Conservation (phyloP, 2,329 filamentous ascomycete genomes). For the Trichoderma koningii region DNA sequence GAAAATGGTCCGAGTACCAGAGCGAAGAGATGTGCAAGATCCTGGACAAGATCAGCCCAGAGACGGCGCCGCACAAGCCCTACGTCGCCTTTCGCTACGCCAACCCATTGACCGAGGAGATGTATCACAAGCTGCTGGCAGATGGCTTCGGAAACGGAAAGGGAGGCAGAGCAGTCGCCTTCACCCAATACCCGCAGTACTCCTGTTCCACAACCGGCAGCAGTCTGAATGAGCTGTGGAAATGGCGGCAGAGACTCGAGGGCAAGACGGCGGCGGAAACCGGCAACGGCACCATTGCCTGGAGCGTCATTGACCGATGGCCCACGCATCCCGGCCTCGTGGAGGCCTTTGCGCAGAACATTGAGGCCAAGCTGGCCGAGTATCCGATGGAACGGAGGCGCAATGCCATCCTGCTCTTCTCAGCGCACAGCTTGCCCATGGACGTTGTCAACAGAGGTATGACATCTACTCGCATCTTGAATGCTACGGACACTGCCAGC, state of each 20-base stretch:
- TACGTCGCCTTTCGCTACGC: constrained; percentile 98
- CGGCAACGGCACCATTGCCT: constrained; percentile 72
- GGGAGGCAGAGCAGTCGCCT: constrained; percentile 92
- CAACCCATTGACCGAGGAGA: constrained; percentile 88
- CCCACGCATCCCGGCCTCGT: constrained; percentile 87
- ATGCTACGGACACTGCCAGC: constrained; percentile 37
- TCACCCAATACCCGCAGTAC: constrained; percentile 98
- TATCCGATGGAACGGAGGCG: constrained; percentile 81
- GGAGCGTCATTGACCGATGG: constrained; percentile 99
- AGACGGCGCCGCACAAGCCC: constrained; percentile 94
- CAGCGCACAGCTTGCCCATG: constrained; percentile 96
- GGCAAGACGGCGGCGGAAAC: constrained; percentile 64
- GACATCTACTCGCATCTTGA: constrained; percentile 18
- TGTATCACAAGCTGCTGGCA: constrained; percentile 78
- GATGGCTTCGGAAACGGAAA: constrained; percentile 90
- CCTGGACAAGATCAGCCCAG: constrained; percentile 84
- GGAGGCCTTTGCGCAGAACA: constrained; percentile 89
- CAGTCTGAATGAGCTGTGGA: constrained; percentile 96
- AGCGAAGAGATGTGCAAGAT: constrained; percentile 96
- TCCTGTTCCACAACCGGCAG: constrained; percentile 97
- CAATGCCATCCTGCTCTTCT: constrained; percentile 85
- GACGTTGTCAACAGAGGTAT: constrained; percentile 88
- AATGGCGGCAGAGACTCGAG: constrained; percentile 87
- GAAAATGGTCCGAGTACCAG: constrained; percentile 97
- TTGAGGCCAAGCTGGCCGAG: constrained; percentile 78